Conservation (phyloP, 495 filamentous ascomycete species). For the Tuber melanosporum region DNA sequence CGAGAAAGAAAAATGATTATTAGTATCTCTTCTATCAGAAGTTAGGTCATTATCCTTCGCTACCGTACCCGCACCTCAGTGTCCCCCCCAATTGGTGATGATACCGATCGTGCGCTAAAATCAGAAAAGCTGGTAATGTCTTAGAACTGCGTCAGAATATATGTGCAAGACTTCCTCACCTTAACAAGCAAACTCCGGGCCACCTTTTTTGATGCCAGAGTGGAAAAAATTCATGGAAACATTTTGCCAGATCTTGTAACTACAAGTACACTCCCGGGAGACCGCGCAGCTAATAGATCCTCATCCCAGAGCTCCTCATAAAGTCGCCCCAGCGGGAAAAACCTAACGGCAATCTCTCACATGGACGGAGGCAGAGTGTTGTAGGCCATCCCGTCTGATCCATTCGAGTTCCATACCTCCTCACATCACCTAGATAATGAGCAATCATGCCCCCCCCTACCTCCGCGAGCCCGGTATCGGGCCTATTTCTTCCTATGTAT, state of each 20-base stretch:
- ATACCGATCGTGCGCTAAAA: not conserved
- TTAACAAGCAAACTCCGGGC: not conserved
- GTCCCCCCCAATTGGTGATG: not conserved
- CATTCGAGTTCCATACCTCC: constrained; percentile 2
- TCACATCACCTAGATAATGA: not conserved
- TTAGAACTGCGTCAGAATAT: not conserved
- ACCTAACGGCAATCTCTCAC: not conserved
- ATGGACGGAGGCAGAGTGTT: not conserved
- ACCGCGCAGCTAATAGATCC: not conserved
- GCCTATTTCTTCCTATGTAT: not conserved
- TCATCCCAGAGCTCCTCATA: not conserved
- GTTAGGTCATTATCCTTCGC: not conserved
- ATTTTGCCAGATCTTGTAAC: not conserved
- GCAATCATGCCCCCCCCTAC: not conserved
- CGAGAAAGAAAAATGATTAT: not conserved
- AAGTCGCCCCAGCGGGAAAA: not conserved
- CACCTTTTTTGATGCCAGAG: not conserved
- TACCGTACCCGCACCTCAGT: not conserved
- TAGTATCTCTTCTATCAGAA: not conserved
- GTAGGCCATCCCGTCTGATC: not conserved
- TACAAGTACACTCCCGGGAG: not conserved
- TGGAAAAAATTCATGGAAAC: not conserved
- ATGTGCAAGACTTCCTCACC: not conserved
- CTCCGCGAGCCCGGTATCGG: not conserved
- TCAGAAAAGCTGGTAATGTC: not conserved